These are phyloP conservation scores for Pyrenophora graminea DNA, from an alignment of 2,329 filamentous ascomycete species.

Conservation along the genomic window DNA sequence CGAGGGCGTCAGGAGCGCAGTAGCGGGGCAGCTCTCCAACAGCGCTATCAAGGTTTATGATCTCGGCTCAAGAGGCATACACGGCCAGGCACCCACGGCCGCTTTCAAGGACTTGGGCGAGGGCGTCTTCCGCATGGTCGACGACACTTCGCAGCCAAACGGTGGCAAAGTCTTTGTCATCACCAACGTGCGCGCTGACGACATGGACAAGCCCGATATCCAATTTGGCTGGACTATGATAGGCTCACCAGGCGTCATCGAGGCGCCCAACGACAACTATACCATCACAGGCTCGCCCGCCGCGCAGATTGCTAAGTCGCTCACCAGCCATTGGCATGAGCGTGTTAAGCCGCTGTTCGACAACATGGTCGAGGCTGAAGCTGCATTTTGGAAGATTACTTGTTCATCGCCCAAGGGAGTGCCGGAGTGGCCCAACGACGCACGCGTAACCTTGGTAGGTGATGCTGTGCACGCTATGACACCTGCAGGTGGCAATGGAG, in stretches of 20 bases:
- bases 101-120: slow-evolving; percentile 67
- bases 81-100: slow-evolving; percentile 65
- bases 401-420: slow-evolving; percentile 64
- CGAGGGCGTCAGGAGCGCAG: slow-evolving; percentile 65
- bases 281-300: slow-evolving; percentile 61
- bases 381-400: slow-evolving; percentile 70
- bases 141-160: slow-evolving; percentile 51
- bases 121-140: slow-evolving; percentile 63
- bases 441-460: slow-evolving; percentile 54
- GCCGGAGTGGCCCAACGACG: slow-evolving; percentile 63
- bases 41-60: slow-evolving; percentile 66
- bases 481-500: slow-evolving; percentile 52
- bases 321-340: slow-evolving; percentile 61
- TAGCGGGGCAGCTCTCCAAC: slow-evolving; percentile 63
- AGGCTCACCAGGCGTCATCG: slow-evolving; percentile 61
- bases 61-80: slow-evolving; percentile 66
- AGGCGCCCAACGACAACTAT: slow-evolving; percentile 63
- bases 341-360: slow-evolving; percentile 62
- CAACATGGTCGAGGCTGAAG: slow-evolving; percentile 60
- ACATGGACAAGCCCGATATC: slow-evolving; percentile 62
- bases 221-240: slow-evolving; percentile 68
- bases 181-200: slow-evolving; percentile 65
- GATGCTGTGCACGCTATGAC: slow-evolving; percentile 55
- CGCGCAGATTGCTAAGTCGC: slow-evolving; percentile 60
- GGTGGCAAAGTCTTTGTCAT: slow-evolving; percentile 59